A percentile compares a stretch with the other conserved stretches of the same genome.
These are phyloP conservation scores for Zelopaecilomyces penicillatus DNA, from an alignment of 2,329 filamentous ascomycete genomes.

Conservation along the genomic window DNA sequence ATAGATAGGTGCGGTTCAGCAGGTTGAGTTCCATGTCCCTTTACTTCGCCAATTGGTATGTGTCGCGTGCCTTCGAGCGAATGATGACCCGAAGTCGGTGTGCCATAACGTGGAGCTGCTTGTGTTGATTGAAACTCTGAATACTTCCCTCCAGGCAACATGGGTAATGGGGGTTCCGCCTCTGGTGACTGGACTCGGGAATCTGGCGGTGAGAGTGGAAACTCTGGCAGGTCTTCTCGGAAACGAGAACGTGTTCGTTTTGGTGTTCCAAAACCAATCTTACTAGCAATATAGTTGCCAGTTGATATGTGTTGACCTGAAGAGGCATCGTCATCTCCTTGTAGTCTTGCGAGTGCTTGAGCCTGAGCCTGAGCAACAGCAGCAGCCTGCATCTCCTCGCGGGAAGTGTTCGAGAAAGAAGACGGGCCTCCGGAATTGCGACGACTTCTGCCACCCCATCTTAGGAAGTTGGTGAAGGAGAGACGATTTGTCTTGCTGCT, in stretches of 20 bases:
- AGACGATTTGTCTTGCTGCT: constrained; percentile 36
- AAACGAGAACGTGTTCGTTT: constrained; percentile 85
- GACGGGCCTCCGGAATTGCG: constrained; percentile 50
- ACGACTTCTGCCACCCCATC: constrained; percentile 54
- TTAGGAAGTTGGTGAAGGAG: constrained; percentile 69
- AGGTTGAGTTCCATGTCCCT: constrained; percentile 26
- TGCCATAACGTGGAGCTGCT: constrained; percentile 32
- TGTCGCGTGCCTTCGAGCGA: constrained; percentile 23
- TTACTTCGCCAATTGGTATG: constrained; percentile 16
- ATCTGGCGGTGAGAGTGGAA: constrained; percentile 75
- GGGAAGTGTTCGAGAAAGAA: constrained; percentile 86
- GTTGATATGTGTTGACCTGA: constrained; percentile 4
- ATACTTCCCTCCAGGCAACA: constrained; percentile 19
- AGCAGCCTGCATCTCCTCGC: constrained; percentile 64
- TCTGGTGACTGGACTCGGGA: constrained; percentile 75
- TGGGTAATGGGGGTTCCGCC: constrained; percentile 36
- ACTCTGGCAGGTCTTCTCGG: constrained; percentile 81
- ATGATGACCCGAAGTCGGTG: constrained; percentile 36
- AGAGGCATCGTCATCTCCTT: constrained; percentile 15
- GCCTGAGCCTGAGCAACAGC: constrained; percentile 21
- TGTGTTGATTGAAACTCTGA: constrained; percentile 17
- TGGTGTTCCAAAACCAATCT: constrained; percentile 42
- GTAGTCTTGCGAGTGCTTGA: constrained; percentile 25
- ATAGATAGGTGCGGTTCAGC: constrained; percentile 63
- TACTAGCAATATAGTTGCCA: constrained; percentile 22